Base-by-base conservation (phyloP, 768 basidiomycete species). In the Boletus fagicola region DNA sequence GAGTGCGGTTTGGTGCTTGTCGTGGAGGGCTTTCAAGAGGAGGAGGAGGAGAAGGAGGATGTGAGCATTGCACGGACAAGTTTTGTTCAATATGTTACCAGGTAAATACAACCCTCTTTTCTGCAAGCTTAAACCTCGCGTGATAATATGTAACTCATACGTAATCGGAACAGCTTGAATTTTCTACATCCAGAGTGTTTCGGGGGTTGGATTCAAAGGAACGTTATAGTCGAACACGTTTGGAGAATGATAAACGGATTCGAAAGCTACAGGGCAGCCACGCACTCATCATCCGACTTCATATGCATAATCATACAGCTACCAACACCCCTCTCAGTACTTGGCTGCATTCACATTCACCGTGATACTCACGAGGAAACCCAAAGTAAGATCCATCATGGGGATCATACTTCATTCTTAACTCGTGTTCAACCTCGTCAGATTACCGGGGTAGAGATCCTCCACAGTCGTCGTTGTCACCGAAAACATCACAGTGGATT, bases 1-100 rank as follows among this genome's bases (percentile, higher is more conserved):
- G n/a, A 80, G 78, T 1, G 85, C 79, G 0, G 18, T 65, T n/a
- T 75, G 70, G 72, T 74, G 69, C 7, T 50, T 80, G 20, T 59
- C 63, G 1, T 75, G 77, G 76, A 73, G 73, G 36, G 61, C 67
- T 20, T 49, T 74, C 56, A 65, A 45, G 44, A 63, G 63, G 42
- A 64, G 2, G 26, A 28, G 28, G 8, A 30, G 30, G 9, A 30
- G 20, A 55, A 58, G 50, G 53, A 51, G 46, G 35, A 36, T 12
- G 12, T 65, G 42, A 65, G 20, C 15, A 43, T 33, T 20, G 16
- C 4, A 28, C 13, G 9, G 28, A 20, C n/a, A 48, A 33, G 13
- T 22, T 20, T 30, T 35, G 47, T 56, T 33, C 12, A 3, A 28
- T 49, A 39, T 47, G 18, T 49, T 35, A 36, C 36, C 39, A 53